A percentile compares a stretch with the other conserved stretches of the same genome.
Conservation (phyloP, 75 land plant genomes). For the Picea sitchensis region DNA sequence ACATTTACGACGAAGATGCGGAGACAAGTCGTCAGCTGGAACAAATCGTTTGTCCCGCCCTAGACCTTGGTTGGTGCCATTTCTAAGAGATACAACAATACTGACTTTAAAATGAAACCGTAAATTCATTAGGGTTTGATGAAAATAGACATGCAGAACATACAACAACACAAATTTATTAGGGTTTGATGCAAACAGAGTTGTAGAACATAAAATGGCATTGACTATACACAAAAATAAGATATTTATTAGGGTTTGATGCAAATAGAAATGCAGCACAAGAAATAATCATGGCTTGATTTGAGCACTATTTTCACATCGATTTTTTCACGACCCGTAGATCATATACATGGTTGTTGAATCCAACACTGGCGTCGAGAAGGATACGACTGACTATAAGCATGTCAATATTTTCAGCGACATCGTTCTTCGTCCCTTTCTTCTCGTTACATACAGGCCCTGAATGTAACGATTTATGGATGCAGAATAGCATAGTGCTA, state of each 20-base stretch:
- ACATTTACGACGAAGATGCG: slow-evolving; percentile 62
- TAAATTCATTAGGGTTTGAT: not conserved
- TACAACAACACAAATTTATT: not conserved
- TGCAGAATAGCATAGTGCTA: too few relatives aligned
- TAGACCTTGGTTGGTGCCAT: slow-evolving; percentile 70
- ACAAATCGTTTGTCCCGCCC: slow-evolving; percentile 64
- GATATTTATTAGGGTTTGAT: not conserved
- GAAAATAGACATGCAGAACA: too few relatives aligned
- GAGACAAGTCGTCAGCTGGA: slow-evolving; percentile 66
- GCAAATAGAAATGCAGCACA: not conserved
- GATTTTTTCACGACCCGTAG: not conserved
- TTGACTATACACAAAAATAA: not conserved
- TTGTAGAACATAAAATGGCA: not conserved
- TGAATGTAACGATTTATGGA: slow-evolving; percentile 39
- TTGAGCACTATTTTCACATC: not conserved
- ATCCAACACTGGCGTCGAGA: slow-evolving; percentile 77
- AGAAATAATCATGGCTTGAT: not conserved
- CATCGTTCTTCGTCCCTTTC: slow-evolving; percentile 37
- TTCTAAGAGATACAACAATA: slow-evolving; percentile 76
- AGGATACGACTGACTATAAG: slow-evolving; percentile 66
- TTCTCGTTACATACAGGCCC: slow-evolving; percentile 55
- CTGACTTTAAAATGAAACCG: slow-evolving; percentile 38
- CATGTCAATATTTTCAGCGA: slow-evolving; percentile 55
- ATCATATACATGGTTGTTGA: slow-evolving; percentile 62
- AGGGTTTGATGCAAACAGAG: not conserved